Evolutionary conservation across 1,284 basidiomycete species (phyloP).

Genomic region (Leucoagaricus sp.): DNA sequence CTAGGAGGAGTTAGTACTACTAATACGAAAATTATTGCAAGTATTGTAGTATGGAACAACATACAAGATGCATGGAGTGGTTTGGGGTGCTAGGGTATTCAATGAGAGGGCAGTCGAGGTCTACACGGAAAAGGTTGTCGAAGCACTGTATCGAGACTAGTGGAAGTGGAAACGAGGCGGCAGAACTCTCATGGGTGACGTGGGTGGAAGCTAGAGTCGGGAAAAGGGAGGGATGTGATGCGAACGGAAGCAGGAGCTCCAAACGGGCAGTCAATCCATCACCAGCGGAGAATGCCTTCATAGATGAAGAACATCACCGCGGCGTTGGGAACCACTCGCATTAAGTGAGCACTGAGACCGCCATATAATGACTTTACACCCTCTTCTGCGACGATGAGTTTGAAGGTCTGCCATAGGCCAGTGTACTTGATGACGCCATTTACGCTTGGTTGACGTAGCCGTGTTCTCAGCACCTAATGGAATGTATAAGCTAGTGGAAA

Average conservation of each 20-base stretch:
- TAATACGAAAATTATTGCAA: neutral
- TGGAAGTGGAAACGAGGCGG: neutral
- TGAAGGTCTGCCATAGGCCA: conserved; percentile 84
- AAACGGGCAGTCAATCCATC: neutral
- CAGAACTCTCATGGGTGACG: too few relatives aligned
- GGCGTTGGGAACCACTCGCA: conserved; percentile 97
- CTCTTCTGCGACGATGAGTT: conserved; percentile 88
- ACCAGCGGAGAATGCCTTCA: conserved; percentile 72
- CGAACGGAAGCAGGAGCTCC: too few relatives aligned
- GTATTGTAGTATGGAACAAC: neutral
- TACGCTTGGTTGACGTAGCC: conserved; percentile 80
- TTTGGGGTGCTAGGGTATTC: neutral
- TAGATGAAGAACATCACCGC: conserved; percentile 95
- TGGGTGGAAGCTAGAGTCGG: too few relatives aligned
- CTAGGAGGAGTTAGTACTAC: neutral
- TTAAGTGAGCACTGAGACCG: conserved; percentile 91
- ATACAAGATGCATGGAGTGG: neutral
- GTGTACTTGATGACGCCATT: conserved; percentile 84
- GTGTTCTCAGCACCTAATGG: conserved; percentile 85
- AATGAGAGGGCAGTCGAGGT: neutral
- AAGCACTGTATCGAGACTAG: neutral
- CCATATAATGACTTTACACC: conserved; percentile 87
- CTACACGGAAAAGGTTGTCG: neutral
- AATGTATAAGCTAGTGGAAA: conserved; percentile 4
- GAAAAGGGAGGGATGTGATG: too few relatives aligned